Percentiles rank a stretch among this genome's conserved stretches.
Conservation (phyloP, 805 yeast genomes). For the Groenewaldozyma salmanticensis region DNA sequence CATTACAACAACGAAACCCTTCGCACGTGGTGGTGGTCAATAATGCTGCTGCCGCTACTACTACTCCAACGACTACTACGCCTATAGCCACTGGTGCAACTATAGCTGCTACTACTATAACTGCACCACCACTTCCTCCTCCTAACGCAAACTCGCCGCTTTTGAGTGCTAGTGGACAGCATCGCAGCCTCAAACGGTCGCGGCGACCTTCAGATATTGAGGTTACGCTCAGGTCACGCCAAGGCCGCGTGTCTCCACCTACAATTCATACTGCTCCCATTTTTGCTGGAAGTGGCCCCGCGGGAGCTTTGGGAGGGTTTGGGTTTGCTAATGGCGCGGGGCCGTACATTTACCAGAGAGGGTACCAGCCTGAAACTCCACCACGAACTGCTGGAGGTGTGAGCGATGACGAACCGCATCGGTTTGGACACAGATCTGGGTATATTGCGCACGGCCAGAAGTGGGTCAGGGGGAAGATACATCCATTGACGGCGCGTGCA, state of each 20-base stretch:
- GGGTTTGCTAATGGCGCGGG: neutral
- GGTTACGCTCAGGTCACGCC: too few relatives aligned
- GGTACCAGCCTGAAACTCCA: neutral
- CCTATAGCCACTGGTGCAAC: neutral
- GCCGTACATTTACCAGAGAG: neutral
- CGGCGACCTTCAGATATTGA: neutral
- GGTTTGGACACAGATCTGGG: conserved; percentile 1
- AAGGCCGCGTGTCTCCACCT: neutral
- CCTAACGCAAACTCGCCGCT: too few relatives aligned
- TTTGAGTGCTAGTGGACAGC: neutral
- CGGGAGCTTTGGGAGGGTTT: too few relatives aligned
- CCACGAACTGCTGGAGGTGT: conserved; percentile 3
- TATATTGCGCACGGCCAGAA: too few relatives aligned
- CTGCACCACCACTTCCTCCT: too few relatives aligned
- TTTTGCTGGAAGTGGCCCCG: too few relatives aligned
- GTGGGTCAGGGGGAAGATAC: neutral
- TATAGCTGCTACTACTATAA: neutral
- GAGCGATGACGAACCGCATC: neutral
- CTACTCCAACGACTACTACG: neutral
- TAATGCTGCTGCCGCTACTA: too few relatives aligned
- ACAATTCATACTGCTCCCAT: neutral
- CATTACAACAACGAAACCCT: too few relatives aligned
- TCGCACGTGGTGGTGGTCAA: too few relatives aligned
- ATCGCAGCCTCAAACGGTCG: neutral
- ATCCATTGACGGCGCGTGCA: too few relatives aligned